Conservation (phyloP, 192 early-diverging fungal genomes). For the Podila verticillata region DNA sequence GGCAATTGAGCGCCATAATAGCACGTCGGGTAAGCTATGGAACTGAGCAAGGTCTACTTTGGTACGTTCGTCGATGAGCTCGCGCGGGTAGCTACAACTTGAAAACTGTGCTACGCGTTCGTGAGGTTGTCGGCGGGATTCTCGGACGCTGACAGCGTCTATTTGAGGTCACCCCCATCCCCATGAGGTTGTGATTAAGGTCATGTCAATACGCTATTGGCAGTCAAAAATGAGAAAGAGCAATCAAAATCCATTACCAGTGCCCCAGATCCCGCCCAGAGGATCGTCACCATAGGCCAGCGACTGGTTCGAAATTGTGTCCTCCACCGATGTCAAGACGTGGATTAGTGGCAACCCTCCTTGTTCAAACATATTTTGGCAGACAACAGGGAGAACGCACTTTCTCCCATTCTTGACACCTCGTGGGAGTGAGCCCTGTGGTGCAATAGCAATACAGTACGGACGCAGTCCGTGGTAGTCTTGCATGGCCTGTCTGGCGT, state of each 20-base stretch:
- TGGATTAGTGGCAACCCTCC: slow-evolving; percentile 64
- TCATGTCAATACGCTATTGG: too few relatives aligned
- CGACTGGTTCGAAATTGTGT: slow-evolving; percentile 65
- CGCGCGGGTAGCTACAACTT: slow-evolving; percentile 63
- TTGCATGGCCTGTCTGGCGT: slow-evolving; percentile 51
- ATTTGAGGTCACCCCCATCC: background rate
- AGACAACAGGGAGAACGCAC: slow-evolving; percentile 65
- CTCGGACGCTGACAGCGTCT: slow-evolving; percentile 27
- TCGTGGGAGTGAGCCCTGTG: slow-evolving; percentile 68
- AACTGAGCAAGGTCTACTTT: slow-evolving; percentile 73
- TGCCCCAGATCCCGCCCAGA: slow-evolving; percentile 54
- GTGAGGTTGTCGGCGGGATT: slow-evolving; percentile 3
- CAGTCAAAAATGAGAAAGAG: too few relatives aligned
- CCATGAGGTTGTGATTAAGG: too few relatives aligned
- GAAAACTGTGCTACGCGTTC: slow-evolving; percentile 61
- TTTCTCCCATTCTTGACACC: slow-evolving; percentile 71
- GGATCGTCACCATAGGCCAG: slow-evolving; percentile 45
- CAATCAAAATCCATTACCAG: slow-evolving; percentile 3
- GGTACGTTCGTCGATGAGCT: slow-evolving; percentile 72
- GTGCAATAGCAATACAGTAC: slow-evolving; percentile 68
- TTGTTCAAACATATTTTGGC: slow-evolving; percentile 66
- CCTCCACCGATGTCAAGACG: slow-evolving; percentile 61
- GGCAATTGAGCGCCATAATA: slow-evolving; percentile 73
- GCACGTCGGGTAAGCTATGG: slow-evolving; percentile 72
- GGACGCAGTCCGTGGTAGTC: slow-evolving; percentile 68